These are phyloP conservation scores for Xanthoconium separans DNA, from an alignment of 1,284 basidiomycete genomes.

Conservation along the genomic window DNA sequence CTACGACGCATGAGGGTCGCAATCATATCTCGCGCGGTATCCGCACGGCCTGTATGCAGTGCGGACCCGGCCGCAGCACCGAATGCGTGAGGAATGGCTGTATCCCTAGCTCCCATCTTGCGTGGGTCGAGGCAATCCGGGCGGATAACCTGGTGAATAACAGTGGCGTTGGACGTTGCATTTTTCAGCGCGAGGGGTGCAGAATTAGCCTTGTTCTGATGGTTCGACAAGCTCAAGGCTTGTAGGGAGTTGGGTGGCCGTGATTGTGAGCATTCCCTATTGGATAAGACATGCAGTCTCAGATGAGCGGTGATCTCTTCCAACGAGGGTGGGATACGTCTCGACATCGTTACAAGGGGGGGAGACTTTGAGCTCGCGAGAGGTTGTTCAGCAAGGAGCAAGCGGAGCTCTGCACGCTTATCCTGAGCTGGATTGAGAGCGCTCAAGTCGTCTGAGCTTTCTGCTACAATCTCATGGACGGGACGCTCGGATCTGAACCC, in stretches of 20 bases:
- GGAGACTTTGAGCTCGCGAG: conserved; percentile 10
- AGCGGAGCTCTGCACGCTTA: conserved; percentile 65
- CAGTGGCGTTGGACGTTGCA: conserved; percentile 1
- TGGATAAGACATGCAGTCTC: conserved; percentile 10
- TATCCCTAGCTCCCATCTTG: conserved; percentile 48
- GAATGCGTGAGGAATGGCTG: conserved; percentile 47
- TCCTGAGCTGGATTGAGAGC: conserved; percentile 48
- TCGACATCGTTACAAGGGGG: conserved; percentile 7
- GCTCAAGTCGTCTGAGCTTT: conserved; percentile 33
- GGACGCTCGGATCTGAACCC: conserved; percentile 63
- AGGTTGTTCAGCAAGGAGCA: conserved; percentile 32
- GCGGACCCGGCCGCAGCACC: conserved; percentile 47
- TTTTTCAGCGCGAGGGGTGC: conserved; percentile 22
- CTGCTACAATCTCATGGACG: conserved; percentile 49
- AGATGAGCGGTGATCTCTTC: conserved; percentile 72
- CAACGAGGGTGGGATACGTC: conserved; percentile 57
- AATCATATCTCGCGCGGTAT: conserved; percentile 61
- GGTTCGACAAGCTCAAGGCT: conserved; percentile 19
- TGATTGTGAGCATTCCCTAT: conserved; percentile 14
- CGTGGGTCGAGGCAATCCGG: conserved; percentile 38
- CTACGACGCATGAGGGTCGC: conserved; percentile 58
- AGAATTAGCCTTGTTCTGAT: conserved; percentile 43
- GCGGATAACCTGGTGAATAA: conserved; percentile 6
- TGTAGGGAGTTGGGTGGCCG: conserved; percentile 49
- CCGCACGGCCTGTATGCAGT: conserved; percentile 48